A percentile compares a stretch with the other conserved stretches of the same genome.
Conservation (phyloP, 176 grass and related monocot genomes). For the Chrysopogon serrulatus region DNA sequence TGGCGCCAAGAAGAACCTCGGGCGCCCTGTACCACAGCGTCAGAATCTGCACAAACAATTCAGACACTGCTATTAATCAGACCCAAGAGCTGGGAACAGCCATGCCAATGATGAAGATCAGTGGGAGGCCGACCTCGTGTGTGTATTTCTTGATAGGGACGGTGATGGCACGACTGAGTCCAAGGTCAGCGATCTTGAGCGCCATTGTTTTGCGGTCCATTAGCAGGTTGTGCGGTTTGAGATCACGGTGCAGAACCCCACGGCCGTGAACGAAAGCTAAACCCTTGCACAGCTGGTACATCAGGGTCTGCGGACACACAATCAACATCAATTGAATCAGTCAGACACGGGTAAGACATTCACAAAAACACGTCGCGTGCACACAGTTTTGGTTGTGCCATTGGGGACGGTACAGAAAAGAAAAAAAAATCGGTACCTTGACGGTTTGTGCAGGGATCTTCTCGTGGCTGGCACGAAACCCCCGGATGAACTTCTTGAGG, state of each 20-base stretch:
- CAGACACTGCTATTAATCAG: background rate
- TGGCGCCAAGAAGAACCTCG: conserved; percentile 85
- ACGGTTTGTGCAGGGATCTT: conserved; percentile 48
- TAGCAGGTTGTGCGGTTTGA: conserved; percentile 97
- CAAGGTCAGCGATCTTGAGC: conserved; percentile 93
- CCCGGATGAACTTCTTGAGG: conserved; percentile 93
- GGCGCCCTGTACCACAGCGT: conserved; percentile 99
- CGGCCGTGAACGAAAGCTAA: conserved; percentile 75
- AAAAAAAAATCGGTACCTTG: conserved; percentile 36
- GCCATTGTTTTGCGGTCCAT: conserved; percentile 97
- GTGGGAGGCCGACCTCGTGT: conserved; percentile 63
- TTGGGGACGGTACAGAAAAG: background rate
- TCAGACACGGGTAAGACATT: background rate
- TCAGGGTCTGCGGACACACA: conserved; percentile 66
- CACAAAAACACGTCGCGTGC: conserved; percentile 21
- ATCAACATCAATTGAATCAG: background rate
- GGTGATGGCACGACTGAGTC: conserved; percentile 79
- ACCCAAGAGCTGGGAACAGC: background rate
- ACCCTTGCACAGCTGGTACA: conserved; percentile 98
- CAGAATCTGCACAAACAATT: conserved; percentile 58
- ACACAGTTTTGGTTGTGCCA: background rate
- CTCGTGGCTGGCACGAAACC: conserved; percentile 61
- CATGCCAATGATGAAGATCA: background rate
- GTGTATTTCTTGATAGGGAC: conserved; percentile 94
- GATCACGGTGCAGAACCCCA: conserved; percentile 90